Evolutionary conservation across 2,329 filamentous ascomycete genomes (phyloP).

Genomic region (Pyrenophora seminiperda): DNA sequence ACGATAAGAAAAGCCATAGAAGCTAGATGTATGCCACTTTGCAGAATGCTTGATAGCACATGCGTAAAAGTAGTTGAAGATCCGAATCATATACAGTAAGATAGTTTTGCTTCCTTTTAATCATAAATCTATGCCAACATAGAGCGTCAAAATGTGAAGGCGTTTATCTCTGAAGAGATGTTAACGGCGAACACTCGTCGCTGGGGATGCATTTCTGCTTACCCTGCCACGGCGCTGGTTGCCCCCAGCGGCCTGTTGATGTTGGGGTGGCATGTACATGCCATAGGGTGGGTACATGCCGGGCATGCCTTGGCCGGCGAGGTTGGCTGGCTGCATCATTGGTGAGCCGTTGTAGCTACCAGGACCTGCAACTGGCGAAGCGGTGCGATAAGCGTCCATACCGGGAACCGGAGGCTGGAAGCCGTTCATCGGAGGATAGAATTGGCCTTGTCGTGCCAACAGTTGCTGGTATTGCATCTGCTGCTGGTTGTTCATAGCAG

Average conservation of each 20-base stretch:
- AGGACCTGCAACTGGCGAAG: slow-evolving; percentile 49
- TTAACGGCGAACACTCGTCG: slow-evolving; percentile 29
- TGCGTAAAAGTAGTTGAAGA: slow-evolving; percentile 23
- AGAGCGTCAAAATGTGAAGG: not conserved
- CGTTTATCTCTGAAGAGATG: slow-evolving; percentile 36
- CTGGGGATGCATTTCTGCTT: slow-evolving; percentile 44
- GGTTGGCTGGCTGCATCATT: slow-evolving; percentile 57
- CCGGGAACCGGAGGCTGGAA: slow-evolving; percentile 48
- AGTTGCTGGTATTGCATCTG: slow-evolving; percentile 64
- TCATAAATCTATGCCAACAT: slow-evolving; percentile 9
- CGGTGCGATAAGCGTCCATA: slow-evolving; percentile 53
- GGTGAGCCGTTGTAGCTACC: slow-evolving; percentile 47
- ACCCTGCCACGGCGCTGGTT: slow-evolving; percentile 60
- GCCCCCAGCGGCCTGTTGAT: slow-evolving; percentile 51
- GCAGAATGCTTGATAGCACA: slow-evolving; percentile 24
- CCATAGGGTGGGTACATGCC: slow-evolving; percentile 54
- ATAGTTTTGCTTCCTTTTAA: slow-evolving; percentile 20
- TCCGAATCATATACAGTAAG: slow-evolving; percentile 36
- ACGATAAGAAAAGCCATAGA: slow-evolving; percentile 6
- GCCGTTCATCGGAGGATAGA: slow-evolving; percentile 54
- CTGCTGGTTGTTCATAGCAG: slow-evolving; percentile 53
- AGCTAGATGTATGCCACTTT: slow-evolving; percentile 20
- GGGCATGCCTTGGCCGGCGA: slow-evolving; percentile 48
- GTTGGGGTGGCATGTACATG: slow-evolving; percentile 56
- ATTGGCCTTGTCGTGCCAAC: slow-evolving; percentile 55